Base-by-base conservation (phyloP, 257 asterid species). In the Nicotiana tomentosiformis region DNA sequence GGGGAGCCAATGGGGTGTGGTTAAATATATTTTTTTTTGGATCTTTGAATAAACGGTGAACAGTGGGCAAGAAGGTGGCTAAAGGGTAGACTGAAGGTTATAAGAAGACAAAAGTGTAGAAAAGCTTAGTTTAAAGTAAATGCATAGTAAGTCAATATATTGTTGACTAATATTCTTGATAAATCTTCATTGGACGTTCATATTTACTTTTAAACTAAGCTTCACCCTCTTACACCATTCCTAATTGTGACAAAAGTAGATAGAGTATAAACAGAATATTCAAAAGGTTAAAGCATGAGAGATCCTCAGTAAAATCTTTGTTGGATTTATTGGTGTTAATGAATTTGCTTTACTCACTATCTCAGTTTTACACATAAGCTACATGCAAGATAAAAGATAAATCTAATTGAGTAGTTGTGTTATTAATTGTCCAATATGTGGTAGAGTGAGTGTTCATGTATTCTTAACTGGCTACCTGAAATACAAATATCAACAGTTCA, bases 81-180 rank as follows among this genome's bases (percentile, higher is more conserved):
- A 12, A 46, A 46, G 39, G 79, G 61, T 72, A 46, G 61, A 72
- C 37, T 46, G 79, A 72, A 72, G 58, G 61, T 72, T 72, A 72
- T 72, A 72, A 46, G 61, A 72, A 72, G 79, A 23, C 79, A 23
- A 46, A 72, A 72, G 61, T 49, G 79, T 72, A 72, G 61, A 43
- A 72, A 11, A 43, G 7, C 79, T 46, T 12, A 72, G 61, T 23
- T 46, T 72, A 23, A 46, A 46, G 61, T 72, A 72, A 46, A 72
- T 23, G 20, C 61, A 49, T 49, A 43, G 79, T 72, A 72, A 20
- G 78, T 20, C 18, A 23, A 46, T 58, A 46, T 72, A 23, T 23
- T 72, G 39, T 23, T 72, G 61, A 14, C 9, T 72, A 6, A 23
- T 43, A 46, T 46, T 46, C 26, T 35, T 23, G 61, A 46, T 46